A percentile compares a stretch with the other conserved stretches of the same genome.
Evolutionary conservation across 2,329 filamentous ascomycete genomes (phyloP).

Genomic region (Seiridium unicorne): DNA sequence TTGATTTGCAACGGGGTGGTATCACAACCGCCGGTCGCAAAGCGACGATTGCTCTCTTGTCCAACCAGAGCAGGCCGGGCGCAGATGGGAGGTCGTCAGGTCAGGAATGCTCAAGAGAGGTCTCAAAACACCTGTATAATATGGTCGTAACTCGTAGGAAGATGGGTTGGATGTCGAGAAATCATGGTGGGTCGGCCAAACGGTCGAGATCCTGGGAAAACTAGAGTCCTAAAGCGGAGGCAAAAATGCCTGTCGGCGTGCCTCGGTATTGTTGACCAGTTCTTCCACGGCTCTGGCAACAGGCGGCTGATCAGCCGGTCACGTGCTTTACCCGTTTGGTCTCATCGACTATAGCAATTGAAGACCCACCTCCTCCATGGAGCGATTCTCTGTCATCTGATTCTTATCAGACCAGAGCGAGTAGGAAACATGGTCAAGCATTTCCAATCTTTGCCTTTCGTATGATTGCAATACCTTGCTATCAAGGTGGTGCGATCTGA

Average conservation of each 20-base stretch:
- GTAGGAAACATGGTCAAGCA: too few relatives aligned
- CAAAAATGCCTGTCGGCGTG: constrained; percentile 4
- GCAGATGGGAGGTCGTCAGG: background rate
- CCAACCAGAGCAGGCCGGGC: background rate
- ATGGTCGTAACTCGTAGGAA: too few relatives aligned
- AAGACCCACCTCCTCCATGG: too few relatives aligned
- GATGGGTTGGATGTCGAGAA: too few relatives aligned
- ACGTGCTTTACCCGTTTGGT: too few relatives aligned
- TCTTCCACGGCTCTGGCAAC: background rate
- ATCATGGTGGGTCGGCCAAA: background rate
- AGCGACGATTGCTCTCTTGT: background rate
- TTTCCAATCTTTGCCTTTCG: too few relatives aligned
- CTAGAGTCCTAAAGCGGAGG: constrained; percentile 3
- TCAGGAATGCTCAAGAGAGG: background rate
- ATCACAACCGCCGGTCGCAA: background rate
- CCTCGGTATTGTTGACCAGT: background rate
- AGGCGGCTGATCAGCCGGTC: too few relatives aligned
- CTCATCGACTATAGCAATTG: background rate
- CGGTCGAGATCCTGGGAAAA: background rate
- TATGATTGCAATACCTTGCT: background rate
- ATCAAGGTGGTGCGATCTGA: constrained; percentile 34
- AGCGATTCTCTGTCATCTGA: too few relatives aligned
- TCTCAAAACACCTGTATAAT: too few relatives aligned
- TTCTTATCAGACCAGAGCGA: too few relatives aligned
- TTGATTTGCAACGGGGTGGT: too few relatives aligned